A percentile compares a stretch with the other conserved stretches of the same genome.
phyloP scores from a whole-genome alignment of 192 early-diverging fungal genomes.

The Phycomyces blakesleeanus region DNA sequence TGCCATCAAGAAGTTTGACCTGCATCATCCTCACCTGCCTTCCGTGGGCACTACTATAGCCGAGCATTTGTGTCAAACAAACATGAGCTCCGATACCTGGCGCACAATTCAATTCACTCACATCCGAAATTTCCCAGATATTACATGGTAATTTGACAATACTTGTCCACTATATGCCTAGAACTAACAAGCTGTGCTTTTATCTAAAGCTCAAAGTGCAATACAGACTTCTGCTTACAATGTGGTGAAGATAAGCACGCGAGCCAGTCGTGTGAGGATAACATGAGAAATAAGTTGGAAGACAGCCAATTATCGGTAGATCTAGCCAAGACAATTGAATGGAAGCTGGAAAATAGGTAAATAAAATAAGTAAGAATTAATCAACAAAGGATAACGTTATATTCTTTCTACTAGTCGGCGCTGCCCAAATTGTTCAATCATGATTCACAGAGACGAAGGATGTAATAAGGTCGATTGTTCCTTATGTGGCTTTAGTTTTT shows the following conservation, averaged over 20 bases:
- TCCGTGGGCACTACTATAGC: conserved; percentile 30
- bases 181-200: no score
- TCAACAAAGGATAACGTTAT: conserved; percentile 1
- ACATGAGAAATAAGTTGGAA: conserved; percentile 37
- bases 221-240: conserved; percentile 45
- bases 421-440: conserved; percentile 62
- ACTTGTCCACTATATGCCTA: no score
- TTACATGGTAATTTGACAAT: conserved; percentile 51
- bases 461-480: conserved; percentile 70
- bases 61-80: not conserved
- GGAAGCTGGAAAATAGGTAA: conserved; percentile 41
- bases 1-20: conserved; percentile 10
- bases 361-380: no score
- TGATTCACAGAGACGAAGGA: conserved; percentile 67
- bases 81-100: conserved; percentile 39
- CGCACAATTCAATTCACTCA: conserved; percentile 55
- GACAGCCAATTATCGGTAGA: conserved; percentile 2
- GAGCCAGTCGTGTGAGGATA: conserved; percentile 34
- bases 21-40: conserved; percentile 23
- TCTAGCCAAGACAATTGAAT: conserved; percentile 16
- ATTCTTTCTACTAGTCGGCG: conserved; percentile 36
- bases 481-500: conserved; percentile 61
- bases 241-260: conserved; percentile 45
- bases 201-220: conserved; percentile 31
- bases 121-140: conserved; percentile 44